Base-by-base conservation (phyloP, 345 rosid genomes). In the Lepidium africanum region DNA sequence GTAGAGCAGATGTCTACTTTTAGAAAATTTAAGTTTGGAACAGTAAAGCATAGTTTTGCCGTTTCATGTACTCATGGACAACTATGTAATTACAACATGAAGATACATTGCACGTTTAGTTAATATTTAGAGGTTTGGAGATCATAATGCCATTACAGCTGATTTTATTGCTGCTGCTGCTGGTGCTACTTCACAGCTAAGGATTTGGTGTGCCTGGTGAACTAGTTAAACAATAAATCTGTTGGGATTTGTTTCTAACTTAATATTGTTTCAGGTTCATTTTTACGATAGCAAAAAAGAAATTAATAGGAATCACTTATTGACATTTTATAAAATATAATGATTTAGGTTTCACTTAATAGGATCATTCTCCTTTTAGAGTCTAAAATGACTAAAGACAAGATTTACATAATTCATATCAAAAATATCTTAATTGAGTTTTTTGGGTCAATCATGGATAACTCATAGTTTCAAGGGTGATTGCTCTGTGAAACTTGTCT, bases 41-140 rank as follows among this genome's bases (percentile, higher is more conserved):
- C 57, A 42, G 59, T 51, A 43, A 57, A 59, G 23, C 16, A 48
- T 33, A 49, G 65, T 33, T 65, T 56, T 73, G 45, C n/a, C 43
- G 67, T 51, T 74, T 50, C 37, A 59, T 67, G 42, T 43, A 48
- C 43, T 59, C 41, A 73, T 50, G 67, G 67, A 73, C 17, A 66
- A 37, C 23, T 42, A 33, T 58, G 61, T 43, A 17, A 41, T 33
- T 58, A 59, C 60, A 58, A 39, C 49, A 59, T 50, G 33, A 65
- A 49, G 7, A 59, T 42, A 42, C 35, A 42, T 52, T 40, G 39
- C 11, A n/a, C 21, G 35, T 14, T 73, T 43, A 12, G 63, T 59
- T 67, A 23, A 25, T 15, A 33, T 35, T 46, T 15, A 73, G 62
- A 57, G 67, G 71, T 32, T 32, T 49, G 30, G 45, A 59, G 41